These are phyloP conservation scores for Alternaria longipes DNA, from an alignment of 2,329 filamentous ascomycete genomes.

Conservation along the genomic window DNA sequence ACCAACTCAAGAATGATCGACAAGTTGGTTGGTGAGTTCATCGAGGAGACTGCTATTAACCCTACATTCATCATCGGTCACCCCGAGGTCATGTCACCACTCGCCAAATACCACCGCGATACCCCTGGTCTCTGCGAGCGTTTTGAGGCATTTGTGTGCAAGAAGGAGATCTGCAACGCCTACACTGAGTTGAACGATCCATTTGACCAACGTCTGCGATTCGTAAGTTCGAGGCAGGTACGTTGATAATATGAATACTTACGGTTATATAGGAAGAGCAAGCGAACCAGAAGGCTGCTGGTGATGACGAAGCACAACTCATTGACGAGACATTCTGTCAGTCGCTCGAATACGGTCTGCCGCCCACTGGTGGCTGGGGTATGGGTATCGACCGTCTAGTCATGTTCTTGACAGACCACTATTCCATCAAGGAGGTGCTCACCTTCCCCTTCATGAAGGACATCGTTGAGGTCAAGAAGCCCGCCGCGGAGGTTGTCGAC, in stretches of 20 bases:
- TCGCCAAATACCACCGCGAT: slow-evolving; percentile 92
- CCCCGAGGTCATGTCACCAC: slow-evolving; percentile 85
- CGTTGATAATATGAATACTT: slow-evolving; percentile 10
- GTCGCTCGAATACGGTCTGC: slow-evolving; percentile 84
- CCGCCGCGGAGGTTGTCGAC: slow-evolving; percentile 70
- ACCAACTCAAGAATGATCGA: slow-evolving; percentile 98
- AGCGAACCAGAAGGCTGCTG: slow-evolving; percentile 88
- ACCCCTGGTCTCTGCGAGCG: slow-evolving; percentile 88
- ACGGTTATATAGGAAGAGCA: slow-evolving; percentile 71
- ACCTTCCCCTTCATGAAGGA: slow-evolving; percentile 99
- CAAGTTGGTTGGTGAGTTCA: slow-evolving; percentile 90
- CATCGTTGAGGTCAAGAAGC: slow-evolving; percentile 47
- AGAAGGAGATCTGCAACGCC: slow-evolving; percentile 96
- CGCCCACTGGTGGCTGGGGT: slow-evolving; percentile 94
- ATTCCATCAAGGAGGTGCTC: slow-evolving; percentile 94
- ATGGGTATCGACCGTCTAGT: slow-evolving; percentile 94
- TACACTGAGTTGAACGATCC: slow-evolving; percentile 99
- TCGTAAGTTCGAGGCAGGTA: slow-evolving; percentile 58
- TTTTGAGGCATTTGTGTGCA: slow-evolving; percentile 96
- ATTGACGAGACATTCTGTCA: slow-evolving; percentile 96
- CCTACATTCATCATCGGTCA: slow-evolving; percentile 92
- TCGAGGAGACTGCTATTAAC: slow-evolving; percentile 92
- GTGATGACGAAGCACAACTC: slow-evolving; percentile 95
- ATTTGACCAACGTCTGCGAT: slow-evolving; percentile 82
- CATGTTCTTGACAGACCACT: slow-evolving; percentile 96